These are phyloP conservation scores for Fusarium sp. DNA, from an alignment of 2,329 filamentous ascomycete species.

Conservation along the genomic window DNA sequence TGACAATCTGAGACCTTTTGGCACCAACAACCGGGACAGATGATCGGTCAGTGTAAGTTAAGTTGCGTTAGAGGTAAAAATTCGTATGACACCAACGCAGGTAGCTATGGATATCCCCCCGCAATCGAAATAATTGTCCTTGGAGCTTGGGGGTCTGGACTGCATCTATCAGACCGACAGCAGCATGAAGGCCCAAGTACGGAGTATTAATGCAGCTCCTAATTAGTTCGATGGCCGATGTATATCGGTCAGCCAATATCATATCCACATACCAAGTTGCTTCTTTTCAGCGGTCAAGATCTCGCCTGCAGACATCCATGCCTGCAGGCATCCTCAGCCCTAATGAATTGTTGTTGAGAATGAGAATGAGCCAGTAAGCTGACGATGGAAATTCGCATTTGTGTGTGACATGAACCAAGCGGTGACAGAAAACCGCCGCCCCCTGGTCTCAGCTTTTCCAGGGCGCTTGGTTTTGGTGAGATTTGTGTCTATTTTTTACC, in stretches of 20 bases:
- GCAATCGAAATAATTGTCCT: conserved; percentile 16
- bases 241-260: conserved; percentile 7
- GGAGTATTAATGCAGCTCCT: conserved; percentile 4
- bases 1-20: conserved; percentile 33
- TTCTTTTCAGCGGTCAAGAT: conserved; percentile 39
- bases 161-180: conserved; percentile 11
- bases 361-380: conserved; percentile 11
- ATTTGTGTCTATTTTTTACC: background rate
- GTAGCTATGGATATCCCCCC: conserved; percentile 20
- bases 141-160: conserved; percentile 11
- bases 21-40: conserved; percentile 25
- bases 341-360: conserved; percentile 28
- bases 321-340: conserved; percentile 17
- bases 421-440: conserved; percentile 20
- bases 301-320: background rate
- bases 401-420: conserved; percentile 22
- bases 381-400: conserved; percentile 23
- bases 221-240: background rate
- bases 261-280: conserved; percentile 16
- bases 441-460: conserved; percentile 34
- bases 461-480: background rate
- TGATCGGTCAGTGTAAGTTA: conserved; percentile 2
- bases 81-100: background rate
- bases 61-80: background rate
- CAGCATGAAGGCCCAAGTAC: conserved; percentile 20